Percentiles rank a stretch among this genome's conserved stretches.
Evolutionary conservation across 2,329 filamentous ascomycete genomes (phyloP).

Genomic region (Achaetomium macrosporum): DNA sequence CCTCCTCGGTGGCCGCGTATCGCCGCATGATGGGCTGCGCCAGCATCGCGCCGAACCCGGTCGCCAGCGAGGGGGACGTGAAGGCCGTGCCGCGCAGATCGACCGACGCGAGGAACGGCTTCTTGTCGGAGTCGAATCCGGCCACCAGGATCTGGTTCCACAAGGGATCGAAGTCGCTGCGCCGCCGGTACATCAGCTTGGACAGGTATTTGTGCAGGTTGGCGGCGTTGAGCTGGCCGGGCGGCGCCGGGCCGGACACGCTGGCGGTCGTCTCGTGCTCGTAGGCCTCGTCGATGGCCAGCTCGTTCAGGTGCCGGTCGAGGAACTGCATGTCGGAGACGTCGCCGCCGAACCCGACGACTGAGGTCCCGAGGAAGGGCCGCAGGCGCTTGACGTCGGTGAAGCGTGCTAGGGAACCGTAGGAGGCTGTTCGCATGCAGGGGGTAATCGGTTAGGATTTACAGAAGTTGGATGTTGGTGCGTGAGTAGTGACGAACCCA

Average conservation of each 20-base stretch:
- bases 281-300: slow-evolving; percentile 88
- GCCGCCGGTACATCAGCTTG: slow-evolving; percentile 93
- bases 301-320: slow-evolving; percentile 79
- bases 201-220: slow-evolving; percentile 95
- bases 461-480: slow-evolving; percentile 8
- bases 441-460: slow-evolving; percentile 5
- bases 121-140: slow-evolving; percentile 70
- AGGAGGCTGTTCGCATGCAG: slow-evolving; percentile 67
- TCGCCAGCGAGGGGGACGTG: slow-evolving; percentile 79
- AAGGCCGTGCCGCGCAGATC: slow-evolving; percentile 93
- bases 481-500: slow-evolving; percentile 53
- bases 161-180: slow-evolving; percentile 91
- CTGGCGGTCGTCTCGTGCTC: slow-evolving; percentile 36
- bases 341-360: slow-evolving; percentile 94
- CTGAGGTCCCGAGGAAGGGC: slow-evolving; percentile 73
- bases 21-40: slow-evolving; percentile 87
- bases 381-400: slow-evolving; percentile 94
- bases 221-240: slow-evolving; percentile 66
- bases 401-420: slow-evolving; percentile 94
- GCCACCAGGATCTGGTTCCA: slow-evolving; percentile 96
- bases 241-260: slow-evolving; percentile 42
- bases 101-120: slow-evolving; percentile 85
- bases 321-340: slow-evolving; percentile 99
- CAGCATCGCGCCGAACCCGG: slow-evolving; percentile 87
- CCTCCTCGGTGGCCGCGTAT: slow-evolving; percentile 76